Evolutionary conservation across 345 rosid species (phyloP).

Genomic region (Streptanthus diversifolius): DNA sequence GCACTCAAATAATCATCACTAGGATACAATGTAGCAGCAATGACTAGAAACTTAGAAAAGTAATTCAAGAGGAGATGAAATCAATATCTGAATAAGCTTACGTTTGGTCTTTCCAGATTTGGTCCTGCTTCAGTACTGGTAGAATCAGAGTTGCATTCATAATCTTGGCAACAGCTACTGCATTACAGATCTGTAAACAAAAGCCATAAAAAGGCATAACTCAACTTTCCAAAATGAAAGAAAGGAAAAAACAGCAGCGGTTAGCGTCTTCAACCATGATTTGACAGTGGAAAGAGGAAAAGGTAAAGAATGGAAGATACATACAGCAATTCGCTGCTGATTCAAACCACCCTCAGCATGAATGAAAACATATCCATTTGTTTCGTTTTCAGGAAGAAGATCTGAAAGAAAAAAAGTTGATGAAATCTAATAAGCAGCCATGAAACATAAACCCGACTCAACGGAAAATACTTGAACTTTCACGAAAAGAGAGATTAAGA

Average conservation of each 20-base stretch:
- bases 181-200: slow-evolving; percentile 91
- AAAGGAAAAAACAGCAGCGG: neutral
- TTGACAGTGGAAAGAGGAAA: neutral
- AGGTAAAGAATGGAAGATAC: slow-evolving; percentile 22
- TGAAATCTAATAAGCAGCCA: neutral
- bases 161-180: slow-evolving; percentile 98
- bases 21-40: neutral
- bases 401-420: slow-evolving; percentile 43
- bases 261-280: neutral
- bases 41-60: neutral
- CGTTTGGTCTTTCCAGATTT: slow-evolving; percentile 99
- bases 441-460: neutral
- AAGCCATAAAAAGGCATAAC: neutral
- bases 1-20: neutral
- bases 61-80: neutral
- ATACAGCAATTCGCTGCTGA: slow-evolving; percentile 98
- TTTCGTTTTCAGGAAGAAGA: slow-evolving; percentile 89
- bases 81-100: slow-evolving; percentile 33
- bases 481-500: neutral
- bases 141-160: slow-evolving; percentile 96
- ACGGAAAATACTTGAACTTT: neutral
- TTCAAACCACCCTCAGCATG: slow-evolving; percentile 99
- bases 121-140: slow-evolving; percentile 98
- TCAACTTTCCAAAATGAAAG: neutral
- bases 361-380: slow-evolving; percentile 89